These are phyloP conservation scores for Mortierella sp. DNA, from an alignment of 371 early-diverging fungal genomes.

Conservation along the genomic window DNA sequence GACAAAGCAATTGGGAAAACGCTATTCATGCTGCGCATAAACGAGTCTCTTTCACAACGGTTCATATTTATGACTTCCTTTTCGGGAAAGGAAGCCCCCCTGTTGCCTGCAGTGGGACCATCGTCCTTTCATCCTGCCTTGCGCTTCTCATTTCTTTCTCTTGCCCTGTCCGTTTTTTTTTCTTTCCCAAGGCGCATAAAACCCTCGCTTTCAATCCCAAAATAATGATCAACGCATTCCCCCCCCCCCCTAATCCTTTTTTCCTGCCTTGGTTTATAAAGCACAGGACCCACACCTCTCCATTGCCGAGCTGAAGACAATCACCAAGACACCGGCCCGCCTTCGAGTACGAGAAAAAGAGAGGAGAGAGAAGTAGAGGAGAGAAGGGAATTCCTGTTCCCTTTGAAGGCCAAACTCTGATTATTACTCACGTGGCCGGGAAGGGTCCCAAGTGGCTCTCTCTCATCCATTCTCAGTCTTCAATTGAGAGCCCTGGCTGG, in stretches of 20 bases:
- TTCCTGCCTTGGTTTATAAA: background rate
- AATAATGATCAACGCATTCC: background rate
- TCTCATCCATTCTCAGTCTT: background rate
- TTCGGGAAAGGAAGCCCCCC: slow-evolving; percentile 26
- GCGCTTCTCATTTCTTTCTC: background rate
- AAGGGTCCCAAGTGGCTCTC: background rate
- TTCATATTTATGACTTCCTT: slow-evolving; percentile 28
- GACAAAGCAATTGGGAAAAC: no score
- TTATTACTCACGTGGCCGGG: background rate
- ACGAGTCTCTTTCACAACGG: no score
- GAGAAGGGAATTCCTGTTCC: background rate
- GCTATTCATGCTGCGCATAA: no score
- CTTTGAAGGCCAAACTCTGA: background rate
- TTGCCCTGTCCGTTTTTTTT: background rate
- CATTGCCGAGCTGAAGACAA: no score
- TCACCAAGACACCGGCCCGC: no score
- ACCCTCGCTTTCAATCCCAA: background rate
- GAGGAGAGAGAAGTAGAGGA: background rate
- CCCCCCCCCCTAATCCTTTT: background rate
- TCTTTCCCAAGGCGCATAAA: background rate
- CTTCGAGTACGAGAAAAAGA: no score
- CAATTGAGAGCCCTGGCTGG: slow-evolving; percentile 1
- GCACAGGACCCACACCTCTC: no score
- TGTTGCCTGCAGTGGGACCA: background rate
- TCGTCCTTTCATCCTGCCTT: background rate